Base-by-base conservation (phyloP, 1,284 basidiomycete genomes). In the Calocybe gambosa region DNA sequence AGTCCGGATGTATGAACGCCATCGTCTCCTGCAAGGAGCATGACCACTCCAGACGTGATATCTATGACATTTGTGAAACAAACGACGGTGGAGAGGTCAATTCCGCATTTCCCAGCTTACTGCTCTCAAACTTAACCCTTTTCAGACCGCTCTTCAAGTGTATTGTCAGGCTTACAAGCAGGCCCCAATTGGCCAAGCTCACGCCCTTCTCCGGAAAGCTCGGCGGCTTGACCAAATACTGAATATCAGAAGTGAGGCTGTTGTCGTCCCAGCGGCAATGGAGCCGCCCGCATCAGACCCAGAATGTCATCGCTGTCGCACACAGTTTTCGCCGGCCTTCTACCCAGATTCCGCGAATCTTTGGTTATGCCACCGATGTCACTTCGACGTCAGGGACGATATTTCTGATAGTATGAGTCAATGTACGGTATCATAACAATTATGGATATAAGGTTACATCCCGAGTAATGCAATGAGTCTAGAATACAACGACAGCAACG, bases 161-260 rank as follows among this genome's bases (percentile, higher is more conserved):
- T 96, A 89, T 63, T 85, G 83, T 34, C 75, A 76, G 45, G 75
- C 80, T 7, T 94, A 94, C 71, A 95, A 95, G 66, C 82, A 85
- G 56, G 83, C 87, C 0, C 70, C 74, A 0, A 66, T 80, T 5
- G 71, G 75, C 5, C 78, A 86, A 56, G 79, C 86, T 1, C 90
- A 93, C 61, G 86, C 81, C 1, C 74, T 93, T 9, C 74, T 94
- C 33, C 85, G 91, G 47, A 93, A 94, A 65, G 91, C 91, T 6
- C 79, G 78, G 23, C 79, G 89, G 8, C 73, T 94, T 15, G 91
- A 94, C 62, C 68, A 70, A 20, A 72, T 88, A 40, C 68, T 90
- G 28, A 64, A 67, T 38, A 48, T 66, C 8, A 67, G 68, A 46
- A 58, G 47, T 45, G 65, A 67, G 33, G 39, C 53, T 20, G 45